Evolutionary conservation across 2,329 filamentous ascomycete genomes (phyloP), one percentile per base, ranked within the genome.

Genomic region (Westerdykella aurantiaca): DNA sequence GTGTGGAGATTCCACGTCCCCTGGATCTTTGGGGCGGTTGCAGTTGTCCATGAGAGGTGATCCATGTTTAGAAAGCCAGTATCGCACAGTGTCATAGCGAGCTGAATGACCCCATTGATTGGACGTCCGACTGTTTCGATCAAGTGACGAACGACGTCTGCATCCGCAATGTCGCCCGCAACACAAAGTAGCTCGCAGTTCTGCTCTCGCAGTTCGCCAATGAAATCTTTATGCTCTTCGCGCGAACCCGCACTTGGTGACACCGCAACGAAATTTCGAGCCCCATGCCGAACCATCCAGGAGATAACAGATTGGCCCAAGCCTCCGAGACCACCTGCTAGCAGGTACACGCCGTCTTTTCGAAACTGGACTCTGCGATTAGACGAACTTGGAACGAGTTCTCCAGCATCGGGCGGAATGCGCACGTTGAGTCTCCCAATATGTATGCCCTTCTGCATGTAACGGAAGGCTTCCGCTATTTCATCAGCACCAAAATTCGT

Each of bases 1-100:
- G 5, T 38, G 41, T 49, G 49, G 0, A 68, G 44, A n/a, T 56
- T 54, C 48, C 61, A 51, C 1, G 63, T 56, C 2, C 67, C 67
- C 2, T 35, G 29, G 6, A 70, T 49, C 41, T 69, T 70, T 5
- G 48, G 43, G 10, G 18, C 39, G 18, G 29, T 21, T 5, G 37
- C 39, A 6, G 42, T 31, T 13, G 41, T 37, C 31, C 47, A 53
- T 14, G 46, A 0, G 37, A 41, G 48, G 51, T 50, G 34, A 18
- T 39, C 43, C 43, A 53, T 52, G 9, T 56, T 44, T 13, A 48
- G 47, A n/a, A 55, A 42, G 12, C 48, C 37, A 2, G 39, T 33
- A 31, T 55, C 44, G 5, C 41, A 22, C 4, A 48, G 39, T 6
- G 48, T 46, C 52, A 55, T 55, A 13, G 52, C 41, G 1, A 38